These are phyloP conservation scores for Fusarium secorum DNA, from an alignment of 2,329 filamentous ascomycete species.

Conservation along the genomic window DNA sequence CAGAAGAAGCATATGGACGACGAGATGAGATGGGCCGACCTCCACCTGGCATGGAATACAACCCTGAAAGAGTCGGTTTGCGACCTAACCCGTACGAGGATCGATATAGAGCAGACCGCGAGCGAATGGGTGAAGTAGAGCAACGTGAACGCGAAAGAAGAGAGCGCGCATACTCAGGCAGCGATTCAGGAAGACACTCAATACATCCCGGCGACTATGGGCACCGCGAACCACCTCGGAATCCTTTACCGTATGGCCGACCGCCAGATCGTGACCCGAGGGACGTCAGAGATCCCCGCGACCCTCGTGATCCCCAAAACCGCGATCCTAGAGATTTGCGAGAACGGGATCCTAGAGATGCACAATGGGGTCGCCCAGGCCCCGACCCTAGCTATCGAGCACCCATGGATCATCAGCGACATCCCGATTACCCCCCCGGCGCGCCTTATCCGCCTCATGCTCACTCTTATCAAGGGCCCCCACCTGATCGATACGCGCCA, in stretches of 20 bases:
- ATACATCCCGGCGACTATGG: slow-evolving; percentile 49
- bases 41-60: slow-evolving; percentile 57
- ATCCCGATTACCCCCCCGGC: slow-evolving; percentile 58
- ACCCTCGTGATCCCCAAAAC: slow-evolving; percentile 50
- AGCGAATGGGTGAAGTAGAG: slow-evolving; percentile 56
- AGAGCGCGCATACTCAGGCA: slow-evolving; percentile 59
- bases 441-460: slow-evolving; percentile 48
- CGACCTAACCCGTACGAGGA: slow-evolving; percentile 61
- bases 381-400: slow-evolving; percentile 47
- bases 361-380: slow-evolving; percentile 46
- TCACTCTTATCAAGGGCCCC: slow-evolving; percentile 43
- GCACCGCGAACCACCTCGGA: slow-evolving; percentile 55
- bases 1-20: slow-evolving; percentile 56
- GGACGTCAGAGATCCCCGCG: slow-evolving; percentile 50
- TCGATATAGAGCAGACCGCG: slow-evolving; percentile 59
- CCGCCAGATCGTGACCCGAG: slow-evolving; percentile 54
- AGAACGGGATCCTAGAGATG: slow-evolving; percentile 48
- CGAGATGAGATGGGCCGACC: slow-evolving; percentile 57
- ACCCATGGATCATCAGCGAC: slow-evolving; percentile 54
- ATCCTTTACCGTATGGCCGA: slow-evolving; percentile 55
- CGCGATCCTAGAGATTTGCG: slow-evolving; percentile 50
- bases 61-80: slow-evolving; percentile 57
- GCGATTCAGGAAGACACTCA: slow-evolving; percentile 55
- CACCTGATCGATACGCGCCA: slow-evolving; percentile 47
- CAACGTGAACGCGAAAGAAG: slow-evolving; percentile 54